Conservation (phyloP, 2,329 filamentous ascomycete species). For the Arthroderma uncinatum region DNA sequence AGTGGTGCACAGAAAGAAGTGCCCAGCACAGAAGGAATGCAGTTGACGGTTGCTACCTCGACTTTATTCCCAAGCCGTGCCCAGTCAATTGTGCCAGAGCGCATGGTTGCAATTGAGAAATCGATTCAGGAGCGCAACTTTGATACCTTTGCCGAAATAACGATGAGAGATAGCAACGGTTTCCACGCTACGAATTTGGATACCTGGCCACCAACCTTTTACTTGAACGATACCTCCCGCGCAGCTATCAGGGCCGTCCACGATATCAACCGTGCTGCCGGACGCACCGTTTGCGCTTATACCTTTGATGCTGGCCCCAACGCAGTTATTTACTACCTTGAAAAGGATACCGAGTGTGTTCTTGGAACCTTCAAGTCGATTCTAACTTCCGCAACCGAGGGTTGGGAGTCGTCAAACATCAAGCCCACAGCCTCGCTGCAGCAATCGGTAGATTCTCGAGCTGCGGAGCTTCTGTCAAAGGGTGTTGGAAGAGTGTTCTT, state of each 20-base stretch:
- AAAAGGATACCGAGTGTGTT: conserved; percentile 61
- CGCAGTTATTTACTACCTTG: conserved; percentile 88
- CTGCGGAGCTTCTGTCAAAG: conserved; percentile 56
- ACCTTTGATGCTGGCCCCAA: conserved; percentile 97
- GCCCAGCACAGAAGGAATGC: conserved; percentile 87
- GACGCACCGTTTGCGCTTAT: conserved; percentile 76
- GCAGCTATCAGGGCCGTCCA: conserved; percentile 84
- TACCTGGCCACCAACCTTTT: conserved; percentile 95
- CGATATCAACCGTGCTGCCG: conserved; percentile 69
- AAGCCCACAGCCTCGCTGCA: conserved; percentile 44
- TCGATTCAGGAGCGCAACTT: conserved; percentile 74
- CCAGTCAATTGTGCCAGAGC: conserved; percentile 61
- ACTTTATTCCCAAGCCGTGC: conserved; percentile 73
- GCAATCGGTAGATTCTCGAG: conserved; percentile 45
- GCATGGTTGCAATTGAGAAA: conserved; percentile 76
- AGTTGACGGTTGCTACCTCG: conserved; percentile 85
- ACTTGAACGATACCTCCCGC: conserved; percentile 87
- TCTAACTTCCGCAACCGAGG: conserved; percentile 51
- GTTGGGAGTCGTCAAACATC: conserved; percentile 41
- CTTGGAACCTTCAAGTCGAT: conserved; percentile 66
- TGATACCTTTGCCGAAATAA: conserved; percentile 72
- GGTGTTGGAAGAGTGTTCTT: conserved; percentile 83
- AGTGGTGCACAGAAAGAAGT: conserved; percentile 94
- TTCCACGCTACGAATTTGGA: conserved; percentile 95
- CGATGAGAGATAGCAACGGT: conserved; percentile 92